Evolutionary conservation across 139 green algal genomes (phyloP).

Genomic region (Micractinium sp.): DNA sequence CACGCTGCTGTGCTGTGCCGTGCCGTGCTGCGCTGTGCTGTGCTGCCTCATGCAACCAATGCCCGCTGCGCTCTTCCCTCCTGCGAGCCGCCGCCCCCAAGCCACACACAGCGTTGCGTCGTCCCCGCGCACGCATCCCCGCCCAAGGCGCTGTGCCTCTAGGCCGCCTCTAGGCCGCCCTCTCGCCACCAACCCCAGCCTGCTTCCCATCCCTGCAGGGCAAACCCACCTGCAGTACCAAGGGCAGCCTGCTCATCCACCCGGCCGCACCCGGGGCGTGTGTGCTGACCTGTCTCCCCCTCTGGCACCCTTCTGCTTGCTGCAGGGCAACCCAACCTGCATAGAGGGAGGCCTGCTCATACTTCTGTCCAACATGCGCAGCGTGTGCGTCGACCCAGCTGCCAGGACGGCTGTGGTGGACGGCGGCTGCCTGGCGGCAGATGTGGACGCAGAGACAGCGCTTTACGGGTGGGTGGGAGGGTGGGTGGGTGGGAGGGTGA

Average conservation of each 20-base stretch:
- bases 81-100: too few species aligned
- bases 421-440: not conserved
- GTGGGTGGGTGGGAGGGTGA: not conserved
- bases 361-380: constrained; percentile 3
- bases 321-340: constrained; percentile 29
- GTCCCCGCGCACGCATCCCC: too few species aligned
- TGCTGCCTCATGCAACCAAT: too few species aligned
- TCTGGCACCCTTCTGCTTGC: not conserved
- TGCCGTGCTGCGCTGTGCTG: not conserved
- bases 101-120: too few species aligned
- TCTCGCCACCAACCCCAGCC: not conserved
- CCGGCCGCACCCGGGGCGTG: too few species aligned
- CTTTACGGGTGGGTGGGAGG: not conserved
- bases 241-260: too few species aligned
- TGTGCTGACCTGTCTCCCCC: too few species aligned
- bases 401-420: constrained; percentile 2
- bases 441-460: not conserved
- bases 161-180: too few species aligned
- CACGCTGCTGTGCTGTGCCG: not conserved
- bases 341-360: constrained; percentile 15
- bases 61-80: too few species aligned
- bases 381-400: constrained; percentile 15
- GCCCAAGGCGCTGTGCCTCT: too few species aligned
- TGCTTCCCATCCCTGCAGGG: not conserved
- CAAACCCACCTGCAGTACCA: too few species aligned